Percentiles rank a stretch among this genome's conserved stretches.
Conservation (phyloP, 2,329 filamentous ascomycete species). For the Beauveria asiatica region DNA sequence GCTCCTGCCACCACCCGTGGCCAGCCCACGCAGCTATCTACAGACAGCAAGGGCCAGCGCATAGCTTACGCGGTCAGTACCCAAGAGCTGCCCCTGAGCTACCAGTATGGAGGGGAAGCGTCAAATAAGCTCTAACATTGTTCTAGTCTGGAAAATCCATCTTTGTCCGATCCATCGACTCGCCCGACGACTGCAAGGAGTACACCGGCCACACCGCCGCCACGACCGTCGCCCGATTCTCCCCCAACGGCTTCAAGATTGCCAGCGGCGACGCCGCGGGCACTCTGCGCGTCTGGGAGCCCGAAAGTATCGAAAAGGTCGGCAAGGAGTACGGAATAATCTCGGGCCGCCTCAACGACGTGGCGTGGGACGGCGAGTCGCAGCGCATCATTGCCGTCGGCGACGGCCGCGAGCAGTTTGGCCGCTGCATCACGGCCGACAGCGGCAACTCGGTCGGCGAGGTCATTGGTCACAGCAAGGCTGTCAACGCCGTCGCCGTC, state of each 20-base stretch:
- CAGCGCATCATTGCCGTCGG: conserved; percentile 95
- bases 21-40: conserved; percentile 79
- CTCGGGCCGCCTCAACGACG: conserved; percentile 87
- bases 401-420: conserved; percentile 87
- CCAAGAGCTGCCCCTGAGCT: neutral
- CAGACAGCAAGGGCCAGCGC: conserved; percentile 80
- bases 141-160: conserved; percentile 85
- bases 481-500: conserved; percentile 86
- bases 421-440: conserved; percentile 89
- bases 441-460: conserved; percentile 95
- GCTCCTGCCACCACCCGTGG: conserved; percentile 76
- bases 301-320: conserved; percentile 72
- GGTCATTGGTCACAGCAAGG: conserved; percentile 81
- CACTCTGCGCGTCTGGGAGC: conserved; percentile 85
- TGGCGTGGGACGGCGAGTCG: conserved; percentile 95
- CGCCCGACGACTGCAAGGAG: conserved; percentile 75
- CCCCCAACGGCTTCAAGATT: conserved; percentile 89
- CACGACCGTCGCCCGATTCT: conserved; percentile 88
- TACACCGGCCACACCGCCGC: conserved; percentile 85
- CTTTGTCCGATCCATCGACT: conserved; percentile 89
- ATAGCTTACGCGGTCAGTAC: conserved; percentile 79
- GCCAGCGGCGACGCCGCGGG: conserved; percentile 85
- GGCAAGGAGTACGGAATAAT: conserved; percentile 95
- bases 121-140: neutral
- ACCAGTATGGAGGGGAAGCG: neutral